Evolutionary conservation across 2,329 filamentous ascomycete genomes (phyloP), one percentile per base, ranked within the genome.

Genomic region (Ambrosiella cleistominuta): DNA sequence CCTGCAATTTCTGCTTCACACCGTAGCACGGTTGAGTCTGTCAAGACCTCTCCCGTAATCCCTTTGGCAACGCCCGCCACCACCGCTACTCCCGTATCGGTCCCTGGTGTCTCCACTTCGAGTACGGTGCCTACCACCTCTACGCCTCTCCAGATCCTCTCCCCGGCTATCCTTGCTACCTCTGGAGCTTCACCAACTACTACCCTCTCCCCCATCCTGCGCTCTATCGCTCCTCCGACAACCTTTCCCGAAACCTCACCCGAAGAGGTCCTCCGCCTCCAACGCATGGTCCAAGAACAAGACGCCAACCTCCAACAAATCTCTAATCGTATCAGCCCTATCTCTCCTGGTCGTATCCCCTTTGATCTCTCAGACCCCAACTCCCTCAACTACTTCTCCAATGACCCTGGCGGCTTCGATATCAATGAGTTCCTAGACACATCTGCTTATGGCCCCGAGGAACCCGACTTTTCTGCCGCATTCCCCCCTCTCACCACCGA

Each of bases 271-370:
- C 86, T 93, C 56, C 78, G 85, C 37, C 75, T 97, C 1, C 81
- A 87, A 62, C 83, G 83, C 49, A 74, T 95, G 65, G 87, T 94
- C 66, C 79, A 81, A 27, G 82, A 91, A 61, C 89, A 95, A 65
- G 82, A 85, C 61, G 77, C 77, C 53, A 85, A 86, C 54, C 85
- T 96, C 1, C 80, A 86, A 61, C 81, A 86, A 60, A 74, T 96
- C 8, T 82, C 82, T 56, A 82, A 80, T 58, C 72, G 88, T 13
- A 76, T 96, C 7, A 83, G 86, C 6, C 89, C 89, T 0, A 75
- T 95, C 11, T 90, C 84, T 65, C 89, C 89, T 0, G 86, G 88
- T 3, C 78, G 79, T 13, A 86, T 95, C 40, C 86, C 88, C 9
- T 61, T 61, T 1, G 86, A 86, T 3, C 68, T 93, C 1, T 73